Base-by-base conservation (phyloP, 148 eudicot species). In the Simmondsia chinensis region DNA sequence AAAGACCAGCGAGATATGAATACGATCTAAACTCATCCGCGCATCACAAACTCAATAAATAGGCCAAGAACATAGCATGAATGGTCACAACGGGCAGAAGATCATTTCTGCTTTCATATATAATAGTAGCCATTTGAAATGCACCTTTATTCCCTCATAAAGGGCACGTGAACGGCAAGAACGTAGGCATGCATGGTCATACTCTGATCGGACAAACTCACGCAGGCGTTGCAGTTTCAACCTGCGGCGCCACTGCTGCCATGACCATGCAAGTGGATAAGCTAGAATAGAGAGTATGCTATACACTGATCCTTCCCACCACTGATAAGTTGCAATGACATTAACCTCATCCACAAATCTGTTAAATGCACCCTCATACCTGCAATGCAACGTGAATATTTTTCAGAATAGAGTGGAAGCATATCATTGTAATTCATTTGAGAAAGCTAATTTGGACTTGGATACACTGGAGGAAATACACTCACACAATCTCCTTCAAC, bases 101-200 rank as follows among this genome's bases (percentile, higher is more conserved):
- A 10, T 16, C 33, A 15, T 6, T 41, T 6, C 19, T n/a, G 8
- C 29, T 10, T n/a, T n/a, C n/a, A n/a, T n/a, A n/a, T n/a, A n/a
- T n/a, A n/a, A n/a, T n/a, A n/a, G 17, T 29, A 8, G 15, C 16
- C 11, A 48, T 6, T n/a, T 24, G 16, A 57, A 54, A 52, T 42
- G 46, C 57, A 86, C 99, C 96, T 93, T 93, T 11, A 93, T 73
- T 43, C 99, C 99, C 73, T 85, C 99, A 66, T 85, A 91, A 14
- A 91, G 80, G 47, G 99, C 95, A 70, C 95, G 94, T 23, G 99
- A 93, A 29, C 99, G 96, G 63, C 99, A 93, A 51, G 99, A 93
- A 28, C 99, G 94, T 43, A 93, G 57, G 74, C 96, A 93, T 23
- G 94, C 94, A 73, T 93, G 99, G 54, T 93, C 94, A 71, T 93